A percentile compares a stretch with the other conserved stretches of the same genome.
Conservation (phyloP, 371 early-diverging fungal genomes). For the Haplosporangium sp. region DNA sequence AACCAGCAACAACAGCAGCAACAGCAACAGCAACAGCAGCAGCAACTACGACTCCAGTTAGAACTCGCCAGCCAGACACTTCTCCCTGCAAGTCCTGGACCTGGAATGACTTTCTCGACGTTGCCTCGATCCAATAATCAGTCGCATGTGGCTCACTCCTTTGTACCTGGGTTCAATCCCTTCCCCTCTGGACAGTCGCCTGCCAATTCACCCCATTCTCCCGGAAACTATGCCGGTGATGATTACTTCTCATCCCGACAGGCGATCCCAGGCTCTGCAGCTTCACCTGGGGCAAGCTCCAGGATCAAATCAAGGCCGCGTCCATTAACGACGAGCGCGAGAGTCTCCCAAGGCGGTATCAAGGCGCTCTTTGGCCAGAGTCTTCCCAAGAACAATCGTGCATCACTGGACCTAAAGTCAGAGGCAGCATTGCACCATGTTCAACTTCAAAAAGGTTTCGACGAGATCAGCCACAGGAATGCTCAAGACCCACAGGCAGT, state of each 20-base stretch:
- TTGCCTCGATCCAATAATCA: constrained; percentile 6
- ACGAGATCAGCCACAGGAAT: constrained; percentile 1
- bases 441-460: constrained; percentile 9
- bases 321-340: constrained; percentile 13
- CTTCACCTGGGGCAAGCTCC: constrained; percentile 39
- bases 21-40: constrained; percentile 26
- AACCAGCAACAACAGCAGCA: constrained; percentile 30
- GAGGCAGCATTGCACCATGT: constrained; percentile 19
- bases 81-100: constrained; percentile 39
- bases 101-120: constrained; percentile 17
- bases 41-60: constrained; percentile 38
- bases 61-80: constrained; percentile 44
- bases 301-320: constrained; percentile 53
- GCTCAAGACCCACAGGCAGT: constrained; percentile 11
- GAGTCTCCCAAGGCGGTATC: constrained; percentile 48
- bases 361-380: constrained; percentile 49
- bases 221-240: constrained; percentile 42
- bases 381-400: constrained; percentile 38
- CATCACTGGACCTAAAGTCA: constrained; percentile 37
- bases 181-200: constrained; percentile 41
- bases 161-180: constrained; percentile 26
- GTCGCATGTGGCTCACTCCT: constrained; percentile 11
- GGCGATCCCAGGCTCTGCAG: constrained; percentile 34
- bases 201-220: constrained; percentile 37
- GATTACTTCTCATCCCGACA: constrained; percentile 43